Conservation (phyloP, 495 filamentous ascomycete genomes). For the Monascus purpureus region DNA sequence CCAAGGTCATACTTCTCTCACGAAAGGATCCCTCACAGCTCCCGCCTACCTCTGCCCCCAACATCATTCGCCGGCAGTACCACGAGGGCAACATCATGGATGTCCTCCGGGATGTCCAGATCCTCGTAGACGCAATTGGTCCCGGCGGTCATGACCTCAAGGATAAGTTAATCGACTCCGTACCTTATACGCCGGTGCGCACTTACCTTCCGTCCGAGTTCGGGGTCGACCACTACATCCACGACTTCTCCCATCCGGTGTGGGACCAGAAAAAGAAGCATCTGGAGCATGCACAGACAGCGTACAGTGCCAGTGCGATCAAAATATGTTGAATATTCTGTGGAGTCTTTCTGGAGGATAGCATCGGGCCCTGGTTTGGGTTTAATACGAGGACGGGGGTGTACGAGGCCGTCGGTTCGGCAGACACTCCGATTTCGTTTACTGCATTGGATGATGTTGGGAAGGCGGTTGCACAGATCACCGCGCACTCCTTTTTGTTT, state of each 20-base stretch:
- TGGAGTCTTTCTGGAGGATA: slow-evolving; percentile 15
- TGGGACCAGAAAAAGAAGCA: slow-evolving; percentile 17
- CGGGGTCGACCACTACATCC: slow-evolving; percentile 14
- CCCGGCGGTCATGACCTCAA: slow-evolving; percentile 11
- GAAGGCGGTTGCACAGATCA: slow-evolving; percentile 8
- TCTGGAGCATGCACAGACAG: slow-evolving; percentile 3
- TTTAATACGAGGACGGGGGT: slow-evolving; percentile 11
- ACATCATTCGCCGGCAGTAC: slow-evolving; percentile 8
- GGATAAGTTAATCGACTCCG: slow-evolving; percentile 7
- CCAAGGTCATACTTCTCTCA: slow-evolving; percentile 12
- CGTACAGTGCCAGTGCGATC: slow-evolving; percentile 1
- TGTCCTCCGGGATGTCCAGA: slow-evolving; percentile 1
- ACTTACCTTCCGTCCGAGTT: slow-evolving; percentile 19
- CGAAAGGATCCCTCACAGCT: slow-evolving; percentile 5
- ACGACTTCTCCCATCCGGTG: slow-evolving; percentile 14
- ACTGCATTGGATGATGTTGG: slow-evolving; percentile 10
- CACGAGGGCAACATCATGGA: not conserved
- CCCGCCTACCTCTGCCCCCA: not conserved
- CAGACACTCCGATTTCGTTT: slow-evolving; percentile 9
- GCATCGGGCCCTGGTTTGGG: slow-evolving; percentile 16
- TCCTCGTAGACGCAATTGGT: slow-evolving; percentile 15
- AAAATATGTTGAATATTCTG: slow-evolving; percentile 16
- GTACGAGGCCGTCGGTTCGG: slow-evolving; percentile 11
- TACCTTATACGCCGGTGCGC: slow-evolving; percentile 7
- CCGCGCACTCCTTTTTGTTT: not conserved